Conservation (phyloP, 331 rosid genomes). For the Dryas integrifolia region DNA sequence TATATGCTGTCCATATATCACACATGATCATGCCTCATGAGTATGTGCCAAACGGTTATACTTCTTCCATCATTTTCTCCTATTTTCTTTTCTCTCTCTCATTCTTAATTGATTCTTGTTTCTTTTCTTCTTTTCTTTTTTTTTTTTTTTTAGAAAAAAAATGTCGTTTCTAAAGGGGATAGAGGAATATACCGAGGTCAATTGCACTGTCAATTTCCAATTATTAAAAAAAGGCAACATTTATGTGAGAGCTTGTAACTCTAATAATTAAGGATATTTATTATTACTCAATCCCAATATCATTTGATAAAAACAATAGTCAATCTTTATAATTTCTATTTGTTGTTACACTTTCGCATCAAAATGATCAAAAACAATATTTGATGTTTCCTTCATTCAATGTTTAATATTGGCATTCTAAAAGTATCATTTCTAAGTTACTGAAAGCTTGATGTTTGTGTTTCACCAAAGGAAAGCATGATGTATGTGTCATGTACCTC, state of each 20-base stretch:
- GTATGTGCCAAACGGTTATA: too few species aligned
- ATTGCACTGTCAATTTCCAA: neutral
- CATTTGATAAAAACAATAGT: too few species aligned
- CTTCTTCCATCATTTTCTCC: too few species aligned
- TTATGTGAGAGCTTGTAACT: too few species aligned
- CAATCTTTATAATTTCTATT: neutral
- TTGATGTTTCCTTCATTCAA: neutral
- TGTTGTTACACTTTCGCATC: neutral
- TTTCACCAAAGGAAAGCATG: conserved; percentile 5
- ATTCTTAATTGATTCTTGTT: too few species aligned
- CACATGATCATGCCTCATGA: too few species aligned
- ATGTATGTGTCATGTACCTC: neutral
- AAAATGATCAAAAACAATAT: neutral
- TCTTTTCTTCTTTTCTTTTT: neutral
- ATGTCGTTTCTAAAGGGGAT: neutral
- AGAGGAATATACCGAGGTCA: neutral
- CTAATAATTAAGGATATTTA: too few species aligned
- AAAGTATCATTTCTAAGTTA: neutral
- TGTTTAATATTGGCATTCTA: neutral
- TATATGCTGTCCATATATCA: too few species aligned
- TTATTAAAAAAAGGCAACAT: too few species aligned
- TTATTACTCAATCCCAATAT: too few species aligned
- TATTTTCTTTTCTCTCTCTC: too few species aligned
- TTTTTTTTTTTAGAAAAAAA: neutral
- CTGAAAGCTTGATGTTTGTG: neutral